phyloP scores from a whole-genome alignment of 495 filamentous ascomycete species.

The Aspergillus bridgeri region DNA sequence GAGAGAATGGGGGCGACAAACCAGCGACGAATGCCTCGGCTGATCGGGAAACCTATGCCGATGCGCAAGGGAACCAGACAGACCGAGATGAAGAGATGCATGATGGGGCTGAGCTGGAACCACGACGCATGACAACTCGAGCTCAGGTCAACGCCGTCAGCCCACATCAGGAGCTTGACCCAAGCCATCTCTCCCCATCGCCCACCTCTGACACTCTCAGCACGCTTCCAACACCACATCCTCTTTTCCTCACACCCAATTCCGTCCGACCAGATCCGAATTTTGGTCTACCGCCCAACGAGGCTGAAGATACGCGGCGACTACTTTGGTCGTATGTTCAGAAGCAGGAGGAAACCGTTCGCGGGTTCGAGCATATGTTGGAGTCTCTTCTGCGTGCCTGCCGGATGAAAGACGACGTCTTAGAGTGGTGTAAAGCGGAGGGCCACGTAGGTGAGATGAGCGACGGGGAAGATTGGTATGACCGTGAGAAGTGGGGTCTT shows the following conservation, averaged over 20 bases:
- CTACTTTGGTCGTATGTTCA: constrained; percentile 84
- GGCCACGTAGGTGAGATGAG: constrained; percentile 81
- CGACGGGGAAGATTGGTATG: constrained; percentile 96
- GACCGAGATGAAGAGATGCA: constrained; percentile 39
- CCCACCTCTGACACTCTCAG: constrained; percentile 47
- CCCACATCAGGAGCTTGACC: constrained; percentile 27
- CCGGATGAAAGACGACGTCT: constrained; percentile 71
- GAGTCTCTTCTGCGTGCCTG: constrained; percentile 73
- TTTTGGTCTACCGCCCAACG: constrained; percentile 70
- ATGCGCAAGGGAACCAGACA: constrained; percentile 20
- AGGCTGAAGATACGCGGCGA: constrained; percentile 86
- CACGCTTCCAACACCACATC: constrained; percentile 63
- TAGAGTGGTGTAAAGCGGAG: constrained; percentile 86
- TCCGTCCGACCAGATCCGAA: constrained; percentile 69
- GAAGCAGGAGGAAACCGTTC: constrained; percentile 91
- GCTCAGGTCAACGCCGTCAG: constrained; percentile 56
- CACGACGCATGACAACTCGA: constrained; percentile 66
- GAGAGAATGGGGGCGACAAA: constrained; percentile 10
- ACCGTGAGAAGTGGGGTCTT: constrained; percentile 82
- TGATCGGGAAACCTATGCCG: constrained; percentile 2
- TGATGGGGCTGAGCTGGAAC: constrained; percentile 37
- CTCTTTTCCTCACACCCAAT: constrained; percentile 77
- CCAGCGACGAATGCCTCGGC: constrained; percentile 8
- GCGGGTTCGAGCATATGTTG: constrained; percentile 72
- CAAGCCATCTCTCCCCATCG: constrained; percentile 38